Evolutionary conservation across 208 protist genomes (phyloP).

Genomic region (Endotrypanum monterogeii): DNA sequence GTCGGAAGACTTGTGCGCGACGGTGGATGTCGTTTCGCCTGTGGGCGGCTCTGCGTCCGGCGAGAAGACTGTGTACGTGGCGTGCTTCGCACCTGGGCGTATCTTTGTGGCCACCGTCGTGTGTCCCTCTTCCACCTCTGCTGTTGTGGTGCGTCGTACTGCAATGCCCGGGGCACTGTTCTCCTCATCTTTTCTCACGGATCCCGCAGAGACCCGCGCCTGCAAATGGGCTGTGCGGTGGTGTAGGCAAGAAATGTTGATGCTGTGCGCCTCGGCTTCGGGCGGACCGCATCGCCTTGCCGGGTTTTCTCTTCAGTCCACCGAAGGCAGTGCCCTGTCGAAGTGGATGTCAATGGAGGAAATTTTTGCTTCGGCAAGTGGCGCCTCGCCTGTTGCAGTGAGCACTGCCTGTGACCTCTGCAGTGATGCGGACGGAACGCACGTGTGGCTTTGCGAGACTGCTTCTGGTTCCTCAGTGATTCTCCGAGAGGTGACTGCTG

Average conservation of each 20-base stretch:
- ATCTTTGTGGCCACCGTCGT: conserved; percentile 16
- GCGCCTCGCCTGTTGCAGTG: conserved; percentile 17
- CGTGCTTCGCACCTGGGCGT: conserved; percentile 16
- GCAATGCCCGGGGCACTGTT: conserved; percentile 24
- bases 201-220: neutral
- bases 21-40: conserved; percentile 12
- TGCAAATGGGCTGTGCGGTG: conserved; percentile 41
- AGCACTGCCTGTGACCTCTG: conserved; percentile 18
- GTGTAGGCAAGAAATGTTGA: conserved; percentile 32
- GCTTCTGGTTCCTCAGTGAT: conserved; percentile 28
- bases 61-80: conserved; percentile 21
- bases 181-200: conserved; percentile 5
- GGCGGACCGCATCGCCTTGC: neutral
- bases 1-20: neutral
- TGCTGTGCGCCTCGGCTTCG: conserved; percentile 15
- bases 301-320: conserved; percentile 25
- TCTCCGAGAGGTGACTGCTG: conserved; percentile 28
- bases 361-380: conserved; percentile 16
- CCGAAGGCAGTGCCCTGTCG: conserved; percentile 5
- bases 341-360: conserved; percentile 5
- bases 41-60: conserved; percentile 7
- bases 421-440: conserved; percentile 28
- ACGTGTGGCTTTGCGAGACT: conserved; percentile 44
- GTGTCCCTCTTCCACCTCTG: conserved; percentile 18
- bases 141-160: conserved; percentile 23